Evolutionary conservation across 1,284 basidiomycete genomes (phyloP), one percentile per base, ranked within the genome.

Genomic region (Pterulicium gracile): DNA sequence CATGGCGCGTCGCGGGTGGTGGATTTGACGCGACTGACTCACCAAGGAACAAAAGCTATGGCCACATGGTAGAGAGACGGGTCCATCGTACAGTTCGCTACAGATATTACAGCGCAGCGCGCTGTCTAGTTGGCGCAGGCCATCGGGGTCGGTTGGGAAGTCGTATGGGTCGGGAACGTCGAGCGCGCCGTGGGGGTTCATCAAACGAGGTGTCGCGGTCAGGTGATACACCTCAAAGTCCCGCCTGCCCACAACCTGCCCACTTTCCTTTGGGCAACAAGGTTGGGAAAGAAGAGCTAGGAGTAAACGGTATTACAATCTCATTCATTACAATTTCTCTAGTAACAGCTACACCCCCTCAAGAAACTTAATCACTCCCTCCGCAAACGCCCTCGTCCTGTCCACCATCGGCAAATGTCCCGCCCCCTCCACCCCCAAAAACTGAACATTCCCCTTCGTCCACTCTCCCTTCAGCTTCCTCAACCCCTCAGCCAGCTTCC

Each of bases 331-430:
- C 27, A n/a, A 32, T 10, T 32, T 32, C n/a, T 10, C n/a, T n/a
- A n/a, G n/a, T n/a, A n/a, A n/a, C n/a, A n/a, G 19, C 19, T 17
- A 39, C 19, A 39, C 36, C 5, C 36, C 7, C 19, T 17, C 36
- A 13, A 39, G 19, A 18, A 39, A 39, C 36, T 17, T 5, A 13
- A 39, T 15, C 15, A 39, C 7, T 17, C 36, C 36, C 5, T 39
- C 36, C 15, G 36, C 5, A 39, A 39, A 39, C 36, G 15, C 4
- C 19, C 15, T 39, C 2, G 70, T 67, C 45, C 63, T 58, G 52
- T 75, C 72, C 4, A 73, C 57, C 71, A 75, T 73, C 0, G 72
- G 72, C 4, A 75, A 54, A 58, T 75, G 72, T 0, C 72, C 72
- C 0, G 69, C 60, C 7, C 56, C 56, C 17, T 56, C 56, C 3